A percentile compares a stretch with the other conserved stretches of the same genome.
phyloP scores from a whole-genome alignment of 164 flowering plant species.

The Dillenia suffruticosa region DNA sequence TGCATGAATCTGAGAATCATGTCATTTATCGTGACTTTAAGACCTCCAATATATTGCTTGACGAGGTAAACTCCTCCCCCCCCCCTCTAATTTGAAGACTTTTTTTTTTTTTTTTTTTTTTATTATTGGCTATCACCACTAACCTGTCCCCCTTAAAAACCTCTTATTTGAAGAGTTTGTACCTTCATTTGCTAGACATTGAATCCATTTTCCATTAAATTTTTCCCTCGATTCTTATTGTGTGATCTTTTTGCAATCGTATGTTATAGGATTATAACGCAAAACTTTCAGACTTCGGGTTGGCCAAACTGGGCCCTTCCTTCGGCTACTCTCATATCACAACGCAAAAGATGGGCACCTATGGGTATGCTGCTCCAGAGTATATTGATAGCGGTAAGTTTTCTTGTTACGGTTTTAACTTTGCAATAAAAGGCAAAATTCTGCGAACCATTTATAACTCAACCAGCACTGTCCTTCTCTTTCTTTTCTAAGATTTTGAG shows the following conservation, averaged over 20 bases:
- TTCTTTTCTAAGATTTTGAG: no score
- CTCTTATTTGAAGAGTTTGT: background rate
- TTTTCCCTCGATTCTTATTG: background rate
- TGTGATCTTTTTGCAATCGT: background rate
- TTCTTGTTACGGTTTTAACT: background rate
- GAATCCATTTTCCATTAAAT: background rate
- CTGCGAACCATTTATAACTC: no score
- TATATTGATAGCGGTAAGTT: conserved; percentile 48
- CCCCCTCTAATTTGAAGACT: background rate
- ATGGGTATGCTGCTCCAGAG: conserved; percentile 66
- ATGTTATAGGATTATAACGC: conserved; percentile 33
- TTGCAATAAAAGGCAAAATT: no score
- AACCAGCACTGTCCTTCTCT: no score
- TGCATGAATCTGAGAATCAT: conserved; percentile 10
- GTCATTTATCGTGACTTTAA: conserved; percentile 15
- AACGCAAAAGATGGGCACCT: conserved; percentile 46
- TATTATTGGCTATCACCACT: no score
- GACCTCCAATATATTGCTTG: conserved; percentile 13
- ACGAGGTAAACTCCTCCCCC: conserved; percentile 5
- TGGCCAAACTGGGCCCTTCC: conserved; percentile 52
- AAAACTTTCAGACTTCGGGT: conserved; percentile 63
- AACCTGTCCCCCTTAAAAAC: no score
- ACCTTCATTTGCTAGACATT: no score
- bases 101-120: no score
- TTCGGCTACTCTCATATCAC: conserved; percentile 47